Base-by-base conservation (phyloP, 1,284 basidiomycete species). In the Thelephora terrestris region DNA sequence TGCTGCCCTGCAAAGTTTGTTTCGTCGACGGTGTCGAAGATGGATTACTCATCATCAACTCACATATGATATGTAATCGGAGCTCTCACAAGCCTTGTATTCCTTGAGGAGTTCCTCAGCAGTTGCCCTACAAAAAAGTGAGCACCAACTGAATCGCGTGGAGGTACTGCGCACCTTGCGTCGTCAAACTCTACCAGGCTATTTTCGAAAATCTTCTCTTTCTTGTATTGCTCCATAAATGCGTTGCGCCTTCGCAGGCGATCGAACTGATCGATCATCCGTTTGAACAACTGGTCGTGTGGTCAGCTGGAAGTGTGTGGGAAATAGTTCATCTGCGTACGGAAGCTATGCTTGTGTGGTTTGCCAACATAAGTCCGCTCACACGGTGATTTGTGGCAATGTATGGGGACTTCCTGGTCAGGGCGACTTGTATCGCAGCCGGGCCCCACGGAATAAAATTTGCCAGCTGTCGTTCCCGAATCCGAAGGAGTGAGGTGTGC, bases 381-480 rank as follows among this genome's bases (percentile, higher is more conserved):
- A 97, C 95, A 21, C 91, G 83, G 64, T 95, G 92, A 58, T 85
- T 90, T 43, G 88, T 84, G 16, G 82, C 77, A 49, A 96, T 74
- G 63, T 93, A 96, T 7, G 91, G 94, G 46, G 88, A 95, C 61
- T 80, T 84, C 55, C 91, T 85, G 1, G 94, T 96, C 52, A 98
- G 71, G 4, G 96, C 95, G 2, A 99, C 94, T 69, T 99, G 96
- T 58, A 98, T 97, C 40, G 91, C 94, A 1, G 95, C 95, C 1
- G 96, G 96, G 4, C 96, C 96, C 96, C 96, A 99, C 2, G 96
- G 95, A 53, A 99, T 98, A 66, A 99, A 99, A 63, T 88, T 96
- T 6, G 96, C 95, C 14, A 99, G 74, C 61, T 98, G 91, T 27
- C 95, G 80, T 68, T 99, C 96, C 29, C 96, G 81, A 58, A 99